phyloP scores from a whole-genome alignment of 2,329 filamentous ascomycete species.

The Aureobasidium sp. region DNA sequence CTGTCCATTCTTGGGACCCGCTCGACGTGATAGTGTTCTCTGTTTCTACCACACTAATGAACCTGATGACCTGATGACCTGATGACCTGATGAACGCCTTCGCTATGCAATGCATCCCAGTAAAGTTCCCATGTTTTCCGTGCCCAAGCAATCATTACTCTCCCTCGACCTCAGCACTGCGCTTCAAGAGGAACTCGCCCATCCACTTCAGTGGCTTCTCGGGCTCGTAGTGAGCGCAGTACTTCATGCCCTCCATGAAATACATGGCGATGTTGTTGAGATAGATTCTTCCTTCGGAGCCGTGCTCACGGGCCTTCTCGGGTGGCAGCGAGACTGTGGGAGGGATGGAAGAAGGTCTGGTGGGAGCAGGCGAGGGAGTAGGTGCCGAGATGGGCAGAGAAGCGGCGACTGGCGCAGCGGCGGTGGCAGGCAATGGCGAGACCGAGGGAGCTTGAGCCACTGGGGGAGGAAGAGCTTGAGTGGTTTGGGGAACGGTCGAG shows the following conservation, averaged over 20 bases:
- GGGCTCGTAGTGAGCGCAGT: conserved; percentile 43
- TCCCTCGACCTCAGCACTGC: conserved; percentile 44
- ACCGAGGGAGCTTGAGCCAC: conserved; percentile 9
- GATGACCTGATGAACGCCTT: conserved; percentile 15
- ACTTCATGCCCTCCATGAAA: conserved; percentile 47
- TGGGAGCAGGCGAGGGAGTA: conserved; percentile 23
- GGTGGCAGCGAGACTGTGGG: conserved; percentile 23
- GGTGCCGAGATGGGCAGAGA: conserved; percentile 11
- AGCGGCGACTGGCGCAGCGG: conserved; percentile 7
- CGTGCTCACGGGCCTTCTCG: conserved; percentile 38
- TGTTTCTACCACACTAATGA: background rate
- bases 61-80: conserved; percentile 13
- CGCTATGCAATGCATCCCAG: conserved; percentile 9
- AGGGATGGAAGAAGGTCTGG: conserved; percentile 24
- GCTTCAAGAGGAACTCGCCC: conserved; percentile 40
- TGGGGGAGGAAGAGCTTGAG: background rate
- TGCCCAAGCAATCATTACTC: background rate
- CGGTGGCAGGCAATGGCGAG: conserved; percentile 4
- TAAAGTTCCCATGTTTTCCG: background rate
- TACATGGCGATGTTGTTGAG: conserved; percentile 45
- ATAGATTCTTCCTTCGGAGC: conserved; percentile 42
- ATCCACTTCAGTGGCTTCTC: conserved; percentile 46
- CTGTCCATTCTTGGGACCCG: background rate
- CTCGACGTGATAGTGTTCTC: background rate
- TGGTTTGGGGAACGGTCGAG: background rate